Evolutionary conservation across 768 basidiomycete genomes (phyloP), one percentile per base, ranked within the genome.

Genomic region (Termitomyces sp.): DNA sequence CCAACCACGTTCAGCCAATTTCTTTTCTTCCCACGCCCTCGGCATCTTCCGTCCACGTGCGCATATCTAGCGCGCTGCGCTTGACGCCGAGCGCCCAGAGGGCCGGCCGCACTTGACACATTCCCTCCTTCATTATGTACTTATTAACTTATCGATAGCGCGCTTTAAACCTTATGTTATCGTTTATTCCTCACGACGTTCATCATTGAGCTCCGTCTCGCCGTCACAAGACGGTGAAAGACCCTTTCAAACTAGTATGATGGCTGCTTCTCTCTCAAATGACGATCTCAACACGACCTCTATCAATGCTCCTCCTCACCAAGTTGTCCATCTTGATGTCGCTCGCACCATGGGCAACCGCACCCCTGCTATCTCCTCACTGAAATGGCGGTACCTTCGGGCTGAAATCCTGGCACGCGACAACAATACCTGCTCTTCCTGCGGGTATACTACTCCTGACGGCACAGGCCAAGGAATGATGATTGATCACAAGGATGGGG

Each of bases 11-110:
- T 67, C 58, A 57, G 40, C 67, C 68, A 71, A 76, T 76, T 77
- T 75, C 75, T 76, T 76, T 75, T 72, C 62, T 74, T 76, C 74
- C 69, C 72, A 73, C 74, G 68, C 47, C 67, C 68, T 71, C 53
- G 53, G 53, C 50, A 3, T 8, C 20, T 49, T 12, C 48, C 48
- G 33, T n/a, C 4, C n/a, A n/a, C n/a, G n/a, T n/a, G n/a, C n/a
- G n/a, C n/a, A n/a, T n/a, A n/a, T n/a, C n/a, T n/a, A n/a, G n/a
- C n/a, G n/a, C n/a, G n/a, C n/a, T n/a, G n/a, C n/a, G n/a, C n/a
- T n/a, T n/a, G n/a, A n/a, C n/a, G n/a, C n/a, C n/a, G n/a, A n/a
- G n/a, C n/a, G n/a, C n/a, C n/a, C n/a, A n/a, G n/a, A n/a, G n/a
- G n/a, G n/a, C n/a, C n/a, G n/a, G n/a, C n/a, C n/a, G n/a, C n/a